A percentile compares a stretch with the other conserved stretches of the same genome.
Conservation (phyloP, 768 basidiomycete species). For the Pulveroboletus sp. region DNA sequence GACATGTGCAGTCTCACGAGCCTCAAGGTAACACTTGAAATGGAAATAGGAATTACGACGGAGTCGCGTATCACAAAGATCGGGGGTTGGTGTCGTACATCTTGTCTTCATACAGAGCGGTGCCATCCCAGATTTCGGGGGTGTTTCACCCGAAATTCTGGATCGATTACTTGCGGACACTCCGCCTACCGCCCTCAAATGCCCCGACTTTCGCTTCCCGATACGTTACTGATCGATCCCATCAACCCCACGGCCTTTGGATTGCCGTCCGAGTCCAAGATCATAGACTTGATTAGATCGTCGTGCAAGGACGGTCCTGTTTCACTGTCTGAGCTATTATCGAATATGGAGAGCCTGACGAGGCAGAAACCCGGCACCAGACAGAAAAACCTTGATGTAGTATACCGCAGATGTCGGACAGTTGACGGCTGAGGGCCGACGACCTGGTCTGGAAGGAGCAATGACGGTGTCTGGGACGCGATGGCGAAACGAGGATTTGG, state of each 20-base stretch:
- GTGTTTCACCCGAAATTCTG: constrained; percentile 56
- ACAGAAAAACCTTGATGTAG: constrained; percentile 76
- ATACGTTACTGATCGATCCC: constrained; percentile 26
- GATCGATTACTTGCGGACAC: constrained; percentile 59
- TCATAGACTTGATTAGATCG: constrained; percentile 53
- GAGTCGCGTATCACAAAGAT: constrained; percentile 33
- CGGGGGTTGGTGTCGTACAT: constrained; percentile 12
- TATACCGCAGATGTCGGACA: constrained; percentile 59
- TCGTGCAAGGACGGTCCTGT: constrained; percentile 39
- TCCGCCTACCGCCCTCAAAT: constrained; percentile 45
- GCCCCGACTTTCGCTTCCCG: constrained; percentile 42
- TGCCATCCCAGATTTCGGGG: constrained; percentile 76
- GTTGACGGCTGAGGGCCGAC: constrained; percentile 44
- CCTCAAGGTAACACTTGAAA: constrained; percentile 76
- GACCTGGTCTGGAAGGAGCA: constrained; percentile 20
- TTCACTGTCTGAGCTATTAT: constrained; percentile 19
- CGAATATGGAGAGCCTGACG: constrained; percentile 18
- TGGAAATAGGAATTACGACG: constrained; percentile 81
- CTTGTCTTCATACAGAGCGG: constrained; percentile 47
- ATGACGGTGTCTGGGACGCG: constrained; percentile 9
- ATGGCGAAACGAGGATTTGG: not conserved
- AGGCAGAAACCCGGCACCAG: constrained; percentile 51
- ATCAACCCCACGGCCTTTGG: constrained; percentile 39
- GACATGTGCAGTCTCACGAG: constrained; percentile 83
- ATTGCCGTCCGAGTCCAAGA: constrained; percentile 75